phyloP scores from a whole-genome alignment of 2,329 filamentous ascomycete species.

The Penicillium sp. region DNA sequence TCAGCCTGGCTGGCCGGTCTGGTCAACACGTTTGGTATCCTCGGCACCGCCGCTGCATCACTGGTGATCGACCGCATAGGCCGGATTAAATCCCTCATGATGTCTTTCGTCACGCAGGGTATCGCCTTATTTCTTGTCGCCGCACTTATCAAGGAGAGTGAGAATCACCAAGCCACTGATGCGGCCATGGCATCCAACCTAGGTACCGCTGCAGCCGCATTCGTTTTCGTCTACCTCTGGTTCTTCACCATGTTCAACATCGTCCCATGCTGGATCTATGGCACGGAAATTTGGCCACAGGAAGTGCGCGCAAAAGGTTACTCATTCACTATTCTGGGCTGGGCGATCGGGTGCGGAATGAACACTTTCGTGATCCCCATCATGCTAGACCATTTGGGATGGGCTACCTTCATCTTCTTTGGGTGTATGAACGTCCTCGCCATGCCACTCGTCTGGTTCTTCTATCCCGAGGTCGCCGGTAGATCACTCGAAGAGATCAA shows the following conservation, averaged over 20 bases:
- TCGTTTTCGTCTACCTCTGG: constrained; percentile 61
- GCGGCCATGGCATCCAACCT: constrained; percentile 15
- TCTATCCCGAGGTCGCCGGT: constrained; percentile 13
- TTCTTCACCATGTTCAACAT: constrained; percentile 65
- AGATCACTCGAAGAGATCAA: background rate
- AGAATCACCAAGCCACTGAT: constrained; percentile 14
- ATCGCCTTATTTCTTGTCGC: constrained; percentile 24
- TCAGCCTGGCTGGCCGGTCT: constrained; percentile 25
- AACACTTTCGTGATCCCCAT: constrained; percentile 31
- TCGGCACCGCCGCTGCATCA: constrained; percentile 26
- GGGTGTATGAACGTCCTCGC: constrained; percentile 29
- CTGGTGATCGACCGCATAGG: constrained; percentile 30
- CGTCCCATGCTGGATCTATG: constrained; percentile 56
- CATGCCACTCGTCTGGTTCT: background rate
- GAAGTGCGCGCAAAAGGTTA: constrained; percentile 55
- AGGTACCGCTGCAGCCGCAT: constrained; percentile 21
- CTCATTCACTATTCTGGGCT: constrained; percentile 52
- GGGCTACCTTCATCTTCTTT: constrained; percentile 33
- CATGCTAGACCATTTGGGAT: constrained; percentile 29
- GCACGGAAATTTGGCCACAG: constrained; percentile 52
- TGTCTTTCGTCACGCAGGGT: constrained; percentile 25
- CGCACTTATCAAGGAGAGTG: constrained; percentile 22
- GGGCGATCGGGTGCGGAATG: constrained; percentile 45
- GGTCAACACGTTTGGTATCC: constrained; percentile 26
- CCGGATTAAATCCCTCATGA: constrained; percentile 13